Base-by-base conservation (phyloP, 2,329 filamentous ascomycete genomes). In the Ceratocystiopsis sp. region DNA sequence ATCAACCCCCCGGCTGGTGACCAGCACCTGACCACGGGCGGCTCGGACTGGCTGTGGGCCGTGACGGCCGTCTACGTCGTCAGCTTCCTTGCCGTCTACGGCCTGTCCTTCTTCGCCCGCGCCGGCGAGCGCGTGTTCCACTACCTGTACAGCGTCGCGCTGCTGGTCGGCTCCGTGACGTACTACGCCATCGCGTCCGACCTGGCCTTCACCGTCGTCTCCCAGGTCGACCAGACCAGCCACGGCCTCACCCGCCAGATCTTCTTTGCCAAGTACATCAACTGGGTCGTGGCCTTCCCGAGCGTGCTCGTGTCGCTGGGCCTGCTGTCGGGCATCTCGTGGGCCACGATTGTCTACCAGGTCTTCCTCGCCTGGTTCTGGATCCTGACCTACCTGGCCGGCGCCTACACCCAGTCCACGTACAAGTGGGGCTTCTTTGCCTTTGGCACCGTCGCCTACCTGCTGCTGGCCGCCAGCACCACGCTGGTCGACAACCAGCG, bases 381-480 rank as follows among this genome's bases (percentile, higher is more conserved):
- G 66, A 52, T 71, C 47, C 50, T 72, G 50, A 57, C 59, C 18
- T 73, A 71, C 52, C 61, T 73, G 29, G 59, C 63, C 42, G 60
- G 59, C 18, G 66, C 69, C 42, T 67, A 64, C 55, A 69, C 66
- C 4, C 45, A 52, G 8, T 63, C 62, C 40, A 61, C 57, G 50
- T 73, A 74, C 57, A 73, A 72, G 56, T 74, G 70, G 70, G 71
- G 71, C 7, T 75, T 71, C 61, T 74, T 59, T 52, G 63, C 58
- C 48, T 70, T 72, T 45, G 70, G 69, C 48, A 67, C 65, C 14
- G 47, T 65, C 15, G 64, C 67, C 35, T 69, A 59, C 45, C 35
- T 66, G 8, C 56, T 67, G 41, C 59, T 73, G n/a, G 62, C 63
- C 25, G 55, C 59, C 54, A 62, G 60, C 48, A 69, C 65, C 3